Conservation (phyloP, 257 asterid genomes). For the Solanum appendiculatum region DNA sequence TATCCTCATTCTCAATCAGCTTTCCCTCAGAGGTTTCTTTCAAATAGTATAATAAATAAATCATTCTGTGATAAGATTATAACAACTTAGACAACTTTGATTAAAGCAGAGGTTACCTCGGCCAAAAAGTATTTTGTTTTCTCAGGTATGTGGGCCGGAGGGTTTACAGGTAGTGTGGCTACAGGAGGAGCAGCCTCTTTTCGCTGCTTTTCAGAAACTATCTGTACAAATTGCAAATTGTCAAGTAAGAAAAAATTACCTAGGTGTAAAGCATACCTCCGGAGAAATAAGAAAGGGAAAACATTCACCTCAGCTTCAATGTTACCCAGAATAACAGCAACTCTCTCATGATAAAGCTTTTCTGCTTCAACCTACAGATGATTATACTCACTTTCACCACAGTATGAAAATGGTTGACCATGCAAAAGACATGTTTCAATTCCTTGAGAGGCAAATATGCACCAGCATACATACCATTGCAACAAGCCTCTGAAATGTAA, state of each 20-base stretch:
- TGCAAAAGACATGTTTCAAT: neutral
- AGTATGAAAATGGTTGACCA: neutral
- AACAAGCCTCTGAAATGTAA: conserved; percentile 88
- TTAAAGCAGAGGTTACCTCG: conserved; percentile 44
- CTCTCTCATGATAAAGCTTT: conserved; percentile 75
- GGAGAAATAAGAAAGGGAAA: conserved; percentile 7
- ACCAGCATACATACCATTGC: conserved; percentile 51
- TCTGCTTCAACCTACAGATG: conserved; percentile 80
- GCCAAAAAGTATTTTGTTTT: conserved; percentile 85
- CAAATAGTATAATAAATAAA: neutral
- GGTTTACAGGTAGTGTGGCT: conserved; percentile 70
- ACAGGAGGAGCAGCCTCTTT: conserved; percentile 98
- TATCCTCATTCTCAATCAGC: neutral
- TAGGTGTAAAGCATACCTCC: neutral
- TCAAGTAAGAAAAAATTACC: conserved; percentile 7
- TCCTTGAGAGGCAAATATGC: neutral
- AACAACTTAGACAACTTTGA: neutral
- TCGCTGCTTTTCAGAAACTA: conserved; percentile 92
- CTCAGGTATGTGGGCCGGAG: conserved; percentile 41
- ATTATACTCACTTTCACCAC: neutral
- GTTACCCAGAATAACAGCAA: conserved; percentile 87
- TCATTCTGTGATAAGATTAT: neutral
- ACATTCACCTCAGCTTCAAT: conserved; percentile 78
- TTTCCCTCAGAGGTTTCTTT: neutral
- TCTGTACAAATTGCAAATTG: conserved; percentile 28